Evolutionary conservation across 345 rosid species (phyloP).

Genomic region (Camelina laxa): DNA sequence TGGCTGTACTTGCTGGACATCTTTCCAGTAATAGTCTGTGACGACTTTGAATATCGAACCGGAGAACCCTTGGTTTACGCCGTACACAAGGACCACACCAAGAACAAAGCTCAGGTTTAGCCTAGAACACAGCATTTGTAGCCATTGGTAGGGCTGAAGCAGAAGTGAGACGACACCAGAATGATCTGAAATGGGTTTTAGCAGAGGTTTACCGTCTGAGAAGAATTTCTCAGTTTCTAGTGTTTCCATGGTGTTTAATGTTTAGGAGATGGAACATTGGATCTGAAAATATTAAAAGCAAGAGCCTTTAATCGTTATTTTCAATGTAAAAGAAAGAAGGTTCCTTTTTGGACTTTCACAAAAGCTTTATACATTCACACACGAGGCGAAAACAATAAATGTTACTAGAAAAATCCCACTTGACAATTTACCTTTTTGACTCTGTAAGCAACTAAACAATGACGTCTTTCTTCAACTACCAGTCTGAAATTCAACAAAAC

Average conservation of each 20-base stretch:
- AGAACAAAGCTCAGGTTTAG: conserved; percentile 68
- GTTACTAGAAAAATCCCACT: not conserved
- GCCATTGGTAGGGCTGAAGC: conserved; percentile 73
- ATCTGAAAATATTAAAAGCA: conserved; percentile 32
- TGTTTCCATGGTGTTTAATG: conserved; percentile 36
- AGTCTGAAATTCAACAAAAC: conserved; percentile 26
- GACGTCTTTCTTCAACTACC: conserved; percentile 38
- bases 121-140: conserved; percentile 63
- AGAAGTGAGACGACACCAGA: conserved; percentile 44
- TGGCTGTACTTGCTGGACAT: conserved; percentile 77
- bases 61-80: conserved; percentile 76
- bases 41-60: conserved; percentile 78
- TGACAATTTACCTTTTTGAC: conserved; percentile 17
- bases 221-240: conserved; percentile 43
- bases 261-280: conserved; percentile 41
- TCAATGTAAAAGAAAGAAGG: conserved; percentile 16
- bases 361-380: conserved; percentile 30
- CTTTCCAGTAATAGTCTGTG: conserved; percentile 85
- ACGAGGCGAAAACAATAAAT: conserved; percentile 1
- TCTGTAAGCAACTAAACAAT: conserved; percentile 42
- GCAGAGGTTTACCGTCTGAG: conserved; percentile 30
- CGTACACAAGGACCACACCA: conserved; percentile 71
- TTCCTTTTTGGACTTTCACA: conserved; percentile 17
- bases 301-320: conserved; percentile 16
- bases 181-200: conserved; percentile 38